Evolutionary conservation across 257 asterid genomes (phyloP).

Genomic region (Forsythia suspensa): DNA sequence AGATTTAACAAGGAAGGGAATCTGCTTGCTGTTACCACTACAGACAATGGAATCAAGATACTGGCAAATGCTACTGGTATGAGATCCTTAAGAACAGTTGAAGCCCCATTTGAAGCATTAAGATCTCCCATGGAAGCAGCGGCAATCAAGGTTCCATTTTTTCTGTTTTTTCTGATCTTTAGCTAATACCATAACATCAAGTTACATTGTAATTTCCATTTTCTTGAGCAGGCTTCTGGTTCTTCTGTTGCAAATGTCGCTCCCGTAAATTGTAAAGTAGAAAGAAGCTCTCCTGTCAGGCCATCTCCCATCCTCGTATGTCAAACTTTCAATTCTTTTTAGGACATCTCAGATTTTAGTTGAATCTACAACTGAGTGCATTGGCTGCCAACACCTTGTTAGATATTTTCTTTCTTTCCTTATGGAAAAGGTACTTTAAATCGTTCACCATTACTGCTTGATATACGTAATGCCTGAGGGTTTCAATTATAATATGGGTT

Average conservation of each 20-base stretch:
- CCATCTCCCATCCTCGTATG: slow-evolving; percentile 84
- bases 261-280: slow-evolving; percentile 62
- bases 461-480: neutral
- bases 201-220: slow-evolving; percentile 20
- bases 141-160: slow-evolving; percentile 62
- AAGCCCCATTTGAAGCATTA: slow-evolving; percentile 75
- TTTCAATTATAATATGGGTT: neutral
- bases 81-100: slow-evolving; percentile 74
- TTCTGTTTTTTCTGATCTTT: slow-evolving; percentile 5
- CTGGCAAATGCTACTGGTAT: slow-evolving; percentile 82
- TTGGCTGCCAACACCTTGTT: neutral
- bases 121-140: slow-evolving; percentile 83
- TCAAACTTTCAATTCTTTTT: slow-evolving; percentile 19
- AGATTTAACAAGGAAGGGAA: slow-evolving; percentile 95
- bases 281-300: slow-evolving; percentile 96
- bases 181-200: slow-evolving; percentile 7
- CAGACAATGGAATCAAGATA: slow-evolving; percentile 89
- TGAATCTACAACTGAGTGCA: slow-evolving; percentile 17
- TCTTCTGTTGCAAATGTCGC: slow-evolving; percentile 70
- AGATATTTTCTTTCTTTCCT: slow-evolving; percentile 8
- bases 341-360: slow-evolving; percentile 4
- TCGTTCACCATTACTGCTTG: neutral
- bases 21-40: slow-evolving; percentile 90
- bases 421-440: neutral
- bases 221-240: slow-evolving; percentile 69